phyloP scores from a whole-genome alignment of 148 eudicot genomes.

The Nepenthes gracilis region DNA sequence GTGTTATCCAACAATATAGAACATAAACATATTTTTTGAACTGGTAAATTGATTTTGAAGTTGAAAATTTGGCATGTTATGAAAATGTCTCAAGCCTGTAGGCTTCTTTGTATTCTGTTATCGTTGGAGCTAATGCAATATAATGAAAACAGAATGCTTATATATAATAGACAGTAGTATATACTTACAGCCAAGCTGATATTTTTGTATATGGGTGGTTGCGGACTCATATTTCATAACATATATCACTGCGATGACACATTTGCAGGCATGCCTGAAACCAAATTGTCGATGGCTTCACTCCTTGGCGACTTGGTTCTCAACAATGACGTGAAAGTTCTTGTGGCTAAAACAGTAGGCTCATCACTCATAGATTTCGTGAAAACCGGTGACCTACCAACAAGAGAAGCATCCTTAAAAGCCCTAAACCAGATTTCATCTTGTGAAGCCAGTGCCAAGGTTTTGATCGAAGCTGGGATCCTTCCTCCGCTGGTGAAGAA shows the following conservation, averaged over 20 bases:
- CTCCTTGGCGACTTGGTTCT: constrained; percentile 76
- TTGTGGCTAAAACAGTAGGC: constrained; percentile 62
- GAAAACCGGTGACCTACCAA: constrained; percentile 40
- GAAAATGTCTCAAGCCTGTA: too few relatives aligned
- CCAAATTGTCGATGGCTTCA: constrained; percentile 75
- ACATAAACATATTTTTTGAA: too few relatives aligned
- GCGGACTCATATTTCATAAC: too few relatives aligned
- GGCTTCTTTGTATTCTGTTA: too few relatives aligned
- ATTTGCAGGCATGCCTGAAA: constrained; percentile 62
- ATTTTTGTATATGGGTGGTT: too few relatives aligned
- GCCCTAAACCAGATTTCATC: constrained; percentile 85
- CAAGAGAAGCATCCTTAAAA: constrained; percentile 72
- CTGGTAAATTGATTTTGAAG: too few relatives aligned
- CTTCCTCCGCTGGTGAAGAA: constrained; percentile 78
- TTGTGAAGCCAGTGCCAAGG: constrained; percentile 52
- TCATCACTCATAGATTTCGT: constrained; percentile 57
- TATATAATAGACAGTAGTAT: too few relatives aligned
- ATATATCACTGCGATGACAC: neutral
- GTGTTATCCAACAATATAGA: too few relatives aligned
- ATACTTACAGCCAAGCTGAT: too few relatives aligned
- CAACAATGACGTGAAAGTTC: constrained; percentile 73
- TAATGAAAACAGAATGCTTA: too few relatives aligned
- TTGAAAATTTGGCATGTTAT: too few relatives aligned
- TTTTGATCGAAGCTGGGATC: constrained; percentile 70
- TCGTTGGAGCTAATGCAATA: too few relatives aligned